Evolutionary conservation across 176 grass and related monocot species (phyloP), one percentile per base, ranked within the genome.

Genomic region (Puccinellia tenuiflora): DNA sequence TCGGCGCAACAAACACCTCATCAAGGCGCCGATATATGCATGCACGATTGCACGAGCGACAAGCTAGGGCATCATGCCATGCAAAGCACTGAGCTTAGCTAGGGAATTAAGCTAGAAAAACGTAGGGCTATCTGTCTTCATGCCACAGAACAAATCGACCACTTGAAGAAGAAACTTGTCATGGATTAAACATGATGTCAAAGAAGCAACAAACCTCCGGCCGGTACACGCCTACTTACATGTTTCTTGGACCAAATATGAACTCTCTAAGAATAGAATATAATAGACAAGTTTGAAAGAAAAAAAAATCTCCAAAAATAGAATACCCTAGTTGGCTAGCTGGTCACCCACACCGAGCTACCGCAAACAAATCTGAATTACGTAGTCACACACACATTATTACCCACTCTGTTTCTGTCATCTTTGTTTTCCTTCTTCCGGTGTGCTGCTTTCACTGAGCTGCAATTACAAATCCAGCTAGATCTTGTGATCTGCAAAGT

Each of bases 271-370:
- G 20, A 71, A 85, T 54, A 71, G 5, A 68, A 62, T 78, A 62
- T 78, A 62, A 3, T 50, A 30, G 40, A 77, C 65, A 67, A 4
- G 33, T 6, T 47, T 66, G 14, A n/a, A 47, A 66, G n/a, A 45
- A 35, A 30, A 38, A 39, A 46, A 39, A 5, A 30, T 48, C 72
- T 67, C 13, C 73, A 85, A 67, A 25, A 83, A 83, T 83, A 71
- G 35, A 75, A 84, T 52, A 83, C 21, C 35, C 20, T 33, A 78
- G 52, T 63, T 77, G 79, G 73, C 64, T 46, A 73, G 43, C 69
- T 48, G 88, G 40, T 55, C 78, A 77, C 88, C 83, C 81, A 78
- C 64, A 65, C 43, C 50, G 16, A 85, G 48, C 83, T 81, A 80
- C 64, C 54, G 10, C 34, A 10, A 85, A 60, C 35, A 85, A 80